phyloP scores from a whole-genome alignment of 805 yeast species.

The Candida nanaspora region DNA sequence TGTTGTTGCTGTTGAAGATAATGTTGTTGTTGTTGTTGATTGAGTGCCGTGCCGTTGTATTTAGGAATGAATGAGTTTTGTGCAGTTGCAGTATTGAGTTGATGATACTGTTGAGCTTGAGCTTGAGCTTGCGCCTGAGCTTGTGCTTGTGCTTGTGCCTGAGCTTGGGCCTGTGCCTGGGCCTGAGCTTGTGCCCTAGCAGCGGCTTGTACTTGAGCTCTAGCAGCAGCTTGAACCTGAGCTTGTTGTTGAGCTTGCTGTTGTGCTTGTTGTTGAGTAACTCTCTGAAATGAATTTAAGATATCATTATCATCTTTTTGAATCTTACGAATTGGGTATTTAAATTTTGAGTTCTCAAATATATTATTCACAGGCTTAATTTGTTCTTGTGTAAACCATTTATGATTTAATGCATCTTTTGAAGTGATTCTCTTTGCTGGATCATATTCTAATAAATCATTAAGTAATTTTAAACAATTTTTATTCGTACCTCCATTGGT shows the following conservation, averaged over 20 bases:
- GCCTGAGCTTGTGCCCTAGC: not conserved
- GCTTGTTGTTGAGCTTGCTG: not conserved
- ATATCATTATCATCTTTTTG: slow-evolving; percentile 85
- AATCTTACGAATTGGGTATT: slow-evolving; percentile 82
- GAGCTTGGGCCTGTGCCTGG: not conserved
- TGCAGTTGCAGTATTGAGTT: not conserved
- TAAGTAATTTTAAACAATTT: slow-evolving; percentile 58
- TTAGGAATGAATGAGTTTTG: not conserved
- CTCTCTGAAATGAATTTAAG: slow-evolving; percentile 21
- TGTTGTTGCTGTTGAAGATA: not conserved
- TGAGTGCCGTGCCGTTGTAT: not conserved
- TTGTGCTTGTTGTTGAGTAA: slow-evolving; percentile 8
- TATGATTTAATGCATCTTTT: slow-evolving; percentile 63
- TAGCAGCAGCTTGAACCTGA: not conserved
- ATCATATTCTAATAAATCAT: slow-evolving; percentile 68
- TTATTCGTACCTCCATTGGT: slow-evolving; percentile 70
- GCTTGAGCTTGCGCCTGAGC: not conserved
- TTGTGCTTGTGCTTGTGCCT: too few relatives aligned
- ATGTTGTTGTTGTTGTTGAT: not conserved
- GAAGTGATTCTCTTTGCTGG: slow-evolving; percentile 80
- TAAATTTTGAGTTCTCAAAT: slow-evolving; percentile 64
- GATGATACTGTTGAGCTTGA: not conserved
- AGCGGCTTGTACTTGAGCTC: not conserved
- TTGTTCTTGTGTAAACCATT: slow-evolving; percentile 59
- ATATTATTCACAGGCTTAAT: slow-evolving; percentile 70